Evolutionary conservation across 2,329 filamentous ascomycete genomes (phyloP).

Genomic region (Pseudogymnoascus verrucosus): DNA sequence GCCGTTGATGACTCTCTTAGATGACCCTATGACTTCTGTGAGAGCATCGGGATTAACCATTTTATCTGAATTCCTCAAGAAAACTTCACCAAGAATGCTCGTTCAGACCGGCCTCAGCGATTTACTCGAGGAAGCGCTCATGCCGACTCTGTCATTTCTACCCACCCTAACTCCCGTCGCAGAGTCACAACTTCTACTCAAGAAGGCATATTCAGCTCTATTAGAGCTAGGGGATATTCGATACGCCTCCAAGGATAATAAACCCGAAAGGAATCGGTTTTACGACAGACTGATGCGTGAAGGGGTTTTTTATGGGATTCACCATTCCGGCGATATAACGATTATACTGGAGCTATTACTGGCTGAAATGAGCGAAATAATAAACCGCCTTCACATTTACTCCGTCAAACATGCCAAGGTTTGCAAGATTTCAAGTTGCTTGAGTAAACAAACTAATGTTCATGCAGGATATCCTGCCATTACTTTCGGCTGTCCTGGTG

Average conservation of each 20-base stretch:
- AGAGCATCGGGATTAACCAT: constrained; percentile 49
- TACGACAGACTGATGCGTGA: constrained; percentile 49
- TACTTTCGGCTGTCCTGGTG: constrained; percentile 56
- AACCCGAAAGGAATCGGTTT: constrained; percentile 30
- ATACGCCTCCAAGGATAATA: constrained; percentile 17
- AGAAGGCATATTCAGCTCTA: constrained; percentile 58
- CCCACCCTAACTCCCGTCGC: constrained; percentile 68
- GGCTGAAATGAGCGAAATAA: constrained; percentile 38
- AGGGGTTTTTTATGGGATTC: constrained; percentile 46
- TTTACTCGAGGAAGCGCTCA: constrained; percentile 61
- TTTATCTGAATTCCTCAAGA: constrained; percentile 46
- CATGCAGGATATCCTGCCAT: constrained; percentile 55
- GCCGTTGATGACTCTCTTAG: constrained; percentile 59
- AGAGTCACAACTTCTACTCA: constrained; percentile 59
- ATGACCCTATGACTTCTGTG: constrained; percentile 49
- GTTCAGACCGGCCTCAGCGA: constrained; percentile 54
- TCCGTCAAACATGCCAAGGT: constrained; percentile 60
- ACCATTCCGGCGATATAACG: constrained; percentile 51
- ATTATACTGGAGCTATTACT: constrained; percentile 50
- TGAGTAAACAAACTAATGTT: not conserved
- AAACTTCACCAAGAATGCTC: constrained; percentile 46
- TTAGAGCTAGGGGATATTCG: constrained; percentile 40
- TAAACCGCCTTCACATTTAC: constrained; percentile 52
- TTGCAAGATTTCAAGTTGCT: constrained; percentile 29
- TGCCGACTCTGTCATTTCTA: constrained; percentile 67